phyloP scores from a whole-genome alignment of 1,284 basidiomycete genomes.

The Stereum hirsutum region DNA sequence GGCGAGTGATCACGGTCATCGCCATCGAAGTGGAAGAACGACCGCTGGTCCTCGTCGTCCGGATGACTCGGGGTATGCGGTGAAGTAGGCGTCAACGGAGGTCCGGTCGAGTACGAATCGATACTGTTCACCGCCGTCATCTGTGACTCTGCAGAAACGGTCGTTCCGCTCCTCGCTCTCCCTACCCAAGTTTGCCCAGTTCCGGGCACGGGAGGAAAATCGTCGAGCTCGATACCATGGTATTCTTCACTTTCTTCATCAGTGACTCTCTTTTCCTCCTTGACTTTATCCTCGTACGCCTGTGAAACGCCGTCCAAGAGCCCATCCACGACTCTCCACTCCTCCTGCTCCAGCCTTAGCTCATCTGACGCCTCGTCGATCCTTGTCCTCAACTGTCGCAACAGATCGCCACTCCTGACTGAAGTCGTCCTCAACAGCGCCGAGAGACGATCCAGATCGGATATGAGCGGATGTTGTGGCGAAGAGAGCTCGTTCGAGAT shows the following conservation, averaged over 20 bases:
- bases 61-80: no score
- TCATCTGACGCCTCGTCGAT: slow-evolving; percentile 41
- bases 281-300: slow-evolving; percentile 30
- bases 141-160: slow-evolving; percentile 7
- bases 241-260: neutral
- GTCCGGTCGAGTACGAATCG: no score
- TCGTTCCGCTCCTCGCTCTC: slow-evolving; percentile 10
- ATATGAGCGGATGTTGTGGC: slow-evolving; percentile 8
- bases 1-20: no score
- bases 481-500: slow-evolving; percentile 26
- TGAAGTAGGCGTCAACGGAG: no score
- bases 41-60: no score
- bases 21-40: no score
- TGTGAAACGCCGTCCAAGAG: slow-evolving; percentile 28
- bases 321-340: slow-evolving; percentile 20
- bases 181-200: no score
- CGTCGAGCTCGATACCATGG: no score
- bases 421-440: slow-evolving; percentile 35
- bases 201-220: no score
- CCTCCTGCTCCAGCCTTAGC: slow-evolving; percentile 34
- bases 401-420: slow-evolving; percentile 32
- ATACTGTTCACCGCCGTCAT: slow-evolving; percentile 5
- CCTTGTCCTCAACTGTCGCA: slow-evolving; percentile 39
- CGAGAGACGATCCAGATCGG: slow-evolving; percentile 29
- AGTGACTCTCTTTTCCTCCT: neutral